A percentile compares a stretch with the other conserved stretches of the same genome.
phyloP scores from a whole-genome alignment of 2,329 filamentous ascomycete genomes.

The Colletotrichum abscissum region DNA sequence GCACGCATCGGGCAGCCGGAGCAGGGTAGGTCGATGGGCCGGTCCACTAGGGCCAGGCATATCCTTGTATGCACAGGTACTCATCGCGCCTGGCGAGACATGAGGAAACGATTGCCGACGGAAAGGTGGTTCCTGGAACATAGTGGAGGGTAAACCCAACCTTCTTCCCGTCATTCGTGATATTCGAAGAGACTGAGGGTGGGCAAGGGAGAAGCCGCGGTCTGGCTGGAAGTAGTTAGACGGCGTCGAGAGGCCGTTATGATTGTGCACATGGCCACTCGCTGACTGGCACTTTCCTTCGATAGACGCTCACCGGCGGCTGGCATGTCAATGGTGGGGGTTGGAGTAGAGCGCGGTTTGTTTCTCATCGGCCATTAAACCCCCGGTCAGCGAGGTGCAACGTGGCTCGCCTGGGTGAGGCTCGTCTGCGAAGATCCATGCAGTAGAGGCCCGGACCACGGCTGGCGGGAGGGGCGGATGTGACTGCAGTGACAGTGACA shows the following conservation, averaged over 20 bases:
- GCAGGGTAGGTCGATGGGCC: constrained; percentile 27
- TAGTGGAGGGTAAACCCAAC: constrained; percentile 19
- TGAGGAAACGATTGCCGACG: constrained; percentile 30
- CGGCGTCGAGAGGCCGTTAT: neutral
- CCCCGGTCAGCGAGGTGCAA: constrained; percentile 37
- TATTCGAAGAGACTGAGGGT: constrained; percentile 21
- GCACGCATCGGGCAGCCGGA: constrained; percentile 16
- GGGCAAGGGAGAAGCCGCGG: constrained; percentile 21
- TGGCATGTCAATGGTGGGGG: constrained; percentile 8
- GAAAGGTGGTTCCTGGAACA: constrained; percentile 31
- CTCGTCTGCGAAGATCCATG: constrained; percentile 36
- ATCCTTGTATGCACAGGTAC: constrained; percentile 20
- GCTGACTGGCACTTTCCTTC: constrained; percentile 1
- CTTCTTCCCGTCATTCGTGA: constrained; percentile 14
- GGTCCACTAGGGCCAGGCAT: constrained; percentile 22
- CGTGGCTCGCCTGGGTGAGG: constrained; percentile 38
- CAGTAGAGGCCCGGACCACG: constrained; percentile 32
- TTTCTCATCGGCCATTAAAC: constrained; percentile 29
- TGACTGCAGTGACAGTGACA: constrained; percentile 24
- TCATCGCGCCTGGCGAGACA: constrained; percentile 13
- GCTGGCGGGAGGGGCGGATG: constrained; percentile 35
- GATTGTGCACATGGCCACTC: neutral
- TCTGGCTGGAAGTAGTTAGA: constrained; percentile 7
- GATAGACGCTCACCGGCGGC: neutral
- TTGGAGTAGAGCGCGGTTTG: constrained; percentile 16